Percentiles rank a stretch among this genome's conserved stretches.
These are phyloP conservation scores for Ramularia collo-cygni DNA, from an alignment of 2,329 filamentous ascomycete genomes.

Conservation along the genomic window DNA sequence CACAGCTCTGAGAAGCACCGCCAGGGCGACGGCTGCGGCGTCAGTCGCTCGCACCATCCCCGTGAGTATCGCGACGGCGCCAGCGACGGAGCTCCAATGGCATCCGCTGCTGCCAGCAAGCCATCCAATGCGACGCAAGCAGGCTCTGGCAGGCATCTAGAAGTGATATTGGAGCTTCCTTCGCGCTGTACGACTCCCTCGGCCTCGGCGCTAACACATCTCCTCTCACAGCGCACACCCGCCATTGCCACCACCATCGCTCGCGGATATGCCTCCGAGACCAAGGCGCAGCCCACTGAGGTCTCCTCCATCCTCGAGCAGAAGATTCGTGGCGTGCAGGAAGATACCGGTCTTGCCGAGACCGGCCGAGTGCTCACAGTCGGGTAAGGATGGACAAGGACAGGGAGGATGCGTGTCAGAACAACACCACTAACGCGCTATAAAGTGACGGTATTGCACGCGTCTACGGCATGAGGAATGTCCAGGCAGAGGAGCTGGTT, in stretches of 20 bases:
- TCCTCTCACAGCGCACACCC: conserved; percentile 62
- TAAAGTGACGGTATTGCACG: conserved; percentile 98
- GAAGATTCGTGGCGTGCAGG: conserved; percentile 96
- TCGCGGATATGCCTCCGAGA: conserved; percentile 85
- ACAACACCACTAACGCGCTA: conserved; percentile 11
- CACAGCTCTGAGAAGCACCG: conserved; percentile 95
- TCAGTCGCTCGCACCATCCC: conserved; percentile 67
- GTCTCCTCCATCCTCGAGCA: conserved; percentile 99
- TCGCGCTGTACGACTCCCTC: conserved; percentile 19
- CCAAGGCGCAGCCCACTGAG: conserved; percentile 94
- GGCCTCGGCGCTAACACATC: too few species aligned
- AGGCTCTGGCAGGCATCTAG: conserved; percentile 33
- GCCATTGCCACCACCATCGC: conserved; percentile 62
- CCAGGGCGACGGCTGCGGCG: conserved; percentile 80
- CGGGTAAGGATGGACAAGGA: conserved; percentile 65
- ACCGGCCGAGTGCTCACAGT: conserved; percentile 98
- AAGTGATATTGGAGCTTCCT: conserved; percentile 28
- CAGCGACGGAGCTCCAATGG: conserved; percentile 39
- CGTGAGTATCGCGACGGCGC: conserved; percentile 20
- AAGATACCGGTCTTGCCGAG: conserved; percentile 94
- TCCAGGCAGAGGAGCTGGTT: conserved; percentile 99
- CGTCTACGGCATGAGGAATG: conserved; percentile 99
- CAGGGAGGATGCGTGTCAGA: background rate
- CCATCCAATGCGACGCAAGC: conserved; percentile 37
- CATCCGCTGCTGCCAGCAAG: conserved; percentile 19